Conservation (phyloP, 2,329 filamentous ascomycete genomes). For the Hymenoscyphus scutula region DNA sequence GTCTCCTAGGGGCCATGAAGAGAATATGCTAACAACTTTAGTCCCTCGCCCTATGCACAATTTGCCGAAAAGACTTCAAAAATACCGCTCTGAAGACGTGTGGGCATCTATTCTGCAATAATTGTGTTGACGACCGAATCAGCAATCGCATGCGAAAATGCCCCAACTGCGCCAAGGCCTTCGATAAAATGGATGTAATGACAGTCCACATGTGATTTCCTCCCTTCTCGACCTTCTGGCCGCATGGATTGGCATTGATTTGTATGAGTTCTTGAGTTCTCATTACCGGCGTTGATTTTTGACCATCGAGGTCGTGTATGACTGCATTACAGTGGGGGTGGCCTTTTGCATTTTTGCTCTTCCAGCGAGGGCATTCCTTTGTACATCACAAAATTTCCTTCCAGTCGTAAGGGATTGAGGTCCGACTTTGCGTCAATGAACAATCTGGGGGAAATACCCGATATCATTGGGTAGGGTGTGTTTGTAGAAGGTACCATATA, state of each 20-base stretch:
- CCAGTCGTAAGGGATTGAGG: constrained; percentile 8
- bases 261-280: constrained; percentile 19
- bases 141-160: constrained; percentile 91
- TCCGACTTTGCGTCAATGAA: constrained; percentile 7
- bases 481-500: constrained; percentile 24
- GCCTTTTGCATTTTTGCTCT: constrained; percentile 20
- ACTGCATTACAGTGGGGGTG: constrained; percentile 31
- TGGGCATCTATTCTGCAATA: constrained; percentile 89
- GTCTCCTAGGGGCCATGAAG: constrained; percentile 18
- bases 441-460: constrained; percentile 9
- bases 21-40: constrained; percentile 42
- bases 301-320: constrained; percentile 29
- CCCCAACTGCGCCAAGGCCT: constrained; percentile 87
- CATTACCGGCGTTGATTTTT: constrained; percentile 18
- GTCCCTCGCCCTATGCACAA: constrained; percentile 81
- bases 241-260: neutral
- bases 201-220: constrained; percentile 52
- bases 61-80: constrained; percentile 92
- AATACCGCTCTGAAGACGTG: constrained; percentile 91
- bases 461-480: constrained; percentile 17
- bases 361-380: constrained; percentile 24
- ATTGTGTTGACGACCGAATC: constrained; percentile 86
- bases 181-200: constrained; percentile 91
- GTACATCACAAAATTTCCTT: constrained; percentile 28
- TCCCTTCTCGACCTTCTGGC: neutral